These are phyloP conservation scores for Heracleum sosnowskyi DNA, from an alignment of 129 eudicot species.

Conservation along the genomic window DNA sequence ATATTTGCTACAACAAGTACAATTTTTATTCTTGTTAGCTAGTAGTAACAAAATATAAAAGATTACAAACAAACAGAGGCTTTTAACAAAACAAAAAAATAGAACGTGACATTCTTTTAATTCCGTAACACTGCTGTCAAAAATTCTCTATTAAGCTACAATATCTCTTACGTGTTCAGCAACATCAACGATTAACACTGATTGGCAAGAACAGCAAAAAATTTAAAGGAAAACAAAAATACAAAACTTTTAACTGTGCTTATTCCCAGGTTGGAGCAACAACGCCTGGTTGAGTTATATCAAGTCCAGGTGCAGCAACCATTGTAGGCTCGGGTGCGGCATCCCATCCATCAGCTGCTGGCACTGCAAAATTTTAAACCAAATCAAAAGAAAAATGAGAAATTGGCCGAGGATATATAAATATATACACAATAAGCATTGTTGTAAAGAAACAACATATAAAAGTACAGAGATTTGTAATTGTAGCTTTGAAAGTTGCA, in stretches of 20 bases:
- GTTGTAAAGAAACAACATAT: neutral
- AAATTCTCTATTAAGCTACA: conserved; percentile 2
- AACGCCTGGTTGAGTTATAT: conserved; percentile 13
- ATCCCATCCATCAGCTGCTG: conserved; percentile 52
- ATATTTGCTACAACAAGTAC: no score
- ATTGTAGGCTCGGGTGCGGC: conserved; percentile 31
- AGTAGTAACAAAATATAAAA: no score
- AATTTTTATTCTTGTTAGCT: no score
- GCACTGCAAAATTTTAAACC: conserved; percentile 14
- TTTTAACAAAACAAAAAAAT: neutral
- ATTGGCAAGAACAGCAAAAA: neutral
- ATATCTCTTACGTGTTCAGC: neutral
- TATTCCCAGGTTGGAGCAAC: conserved; percentile 42
- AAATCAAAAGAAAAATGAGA: neutral
- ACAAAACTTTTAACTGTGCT: neutral
- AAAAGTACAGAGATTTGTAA: neutral
- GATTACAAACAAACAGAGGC: neutral
- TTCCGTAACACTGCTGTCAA: neutral
- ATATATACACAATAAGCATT: neutral
- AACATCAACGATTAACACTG: neutral
- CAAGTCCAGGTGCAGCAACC: conserved; percentile 16
- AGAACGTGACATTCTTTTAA: neutral
- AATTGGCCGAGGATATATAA: neutral
- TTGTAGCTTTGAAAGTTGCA: neutral
- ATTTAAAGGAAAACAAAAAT: neutral